Conservation (phyloP, 2,329 filamentous ascomycete genomes). For the Exophiala oligosperma region DNA sequence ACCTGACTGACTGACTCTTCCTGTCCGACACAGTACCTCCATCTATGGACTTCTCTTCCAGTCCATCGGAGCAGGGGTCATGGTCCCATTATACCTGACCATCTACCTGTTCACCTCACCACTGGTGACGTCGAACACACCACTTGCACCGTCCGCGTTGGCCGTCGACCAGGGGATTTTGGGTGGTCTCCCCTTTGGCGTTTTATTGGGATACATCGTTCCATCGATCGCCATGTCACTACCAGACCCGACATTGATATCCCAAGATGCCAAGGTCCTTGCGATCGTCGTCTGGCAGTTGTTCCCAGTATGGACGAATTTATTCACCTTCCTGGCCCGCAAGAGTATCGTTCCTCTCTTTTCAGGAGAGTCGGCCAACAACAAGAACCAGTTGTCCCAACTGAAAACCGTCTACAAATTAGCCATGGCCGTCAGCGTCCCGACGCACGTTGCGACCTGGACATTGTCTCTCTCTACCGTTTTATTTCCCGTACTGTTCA, state of each 20-base stretch:
- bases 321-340: conserved; percentile 21
- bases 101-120: conserved; percentile 45
- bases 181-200: conserved; percentile 39
- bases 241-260: conserved; percentile 40
- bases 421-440: conserved; percentile 39
- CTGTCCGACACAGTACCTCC: conserved; percentile 26
- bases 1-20: not conserved
- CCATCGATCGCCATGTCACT: conserved; percentile 45
- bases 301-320: conserved; percentile 48
- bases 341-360: too few species aligned
- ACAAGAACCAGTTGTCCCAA: conserved; percentile 26
- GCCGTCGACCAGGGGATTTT: conserved; percentile 35
- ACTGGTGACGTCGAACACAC: conserved; percentile 35
- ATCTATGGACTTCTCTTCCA: conserved; percentile 44
- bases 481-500: conserved; percentile 40
- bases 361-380: too few species aligned
- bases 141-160: conserved; percentile 32
- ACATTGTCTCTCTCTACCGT: conserved; percentile 41
- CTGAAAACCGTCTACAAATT: conserved; percentile 42
- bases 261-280: conserved; percentile 44
- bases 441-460: conserved; percentile 43
- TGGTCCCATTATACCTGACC: conserved; percentile 42
- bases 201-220: conserved; percentile 43
- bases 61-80: conserved; percentile 43
- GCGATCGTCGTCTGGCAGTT: conserved; percentile 52